Evolutionary conservation across 805 yeast genomes (phyloP).

Genomic region (Suhomyces sp.): DNA sequence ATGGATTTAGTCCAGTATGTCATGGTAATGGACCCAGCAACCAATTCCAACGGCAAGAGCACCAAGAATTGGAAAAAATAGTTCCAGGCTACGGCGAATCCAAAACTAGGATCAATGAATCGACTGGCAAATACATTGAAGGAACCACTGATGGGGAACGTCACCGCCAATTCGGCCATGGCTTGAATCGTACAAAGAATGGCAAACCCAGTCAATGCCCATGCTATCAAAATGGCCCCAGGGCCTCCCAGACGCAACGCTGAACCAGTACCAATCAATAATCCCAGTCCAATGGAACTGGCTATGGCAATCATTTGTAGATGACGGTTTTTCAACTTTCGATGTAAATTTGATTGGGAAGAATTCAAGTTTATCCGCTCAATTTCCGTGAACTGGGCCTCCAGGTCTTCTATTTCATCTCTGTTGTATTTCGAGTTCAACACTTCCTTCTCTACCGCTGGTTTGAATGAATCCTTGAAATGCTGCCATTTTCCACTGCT

Average conservation of each 20-base stretch:
- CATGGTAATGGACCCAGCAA: conserved; percentile 59
- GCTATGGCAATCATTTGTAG: conserved; percentile 70
- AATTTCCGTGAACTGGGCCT: conserved; percentile 33
- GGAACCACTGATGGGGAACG: conserved; percentile 55
- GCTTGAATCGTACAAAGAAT: conserved; percentile 33
- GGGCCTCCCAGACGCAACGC: conserved; percentile 37
- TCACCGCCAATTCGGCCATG: conserved; percentile 53
- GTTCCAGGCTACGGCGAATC: conserved; percentile 54
- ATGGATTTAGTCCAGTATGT: conserved; percentile 52
- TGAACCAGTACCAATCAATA: conserved; percentile 48
- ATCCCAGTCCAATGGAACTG: conserved; percentile 67
- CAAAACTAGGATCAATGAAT: conserved; percentile 55
- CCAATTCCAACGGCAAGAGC: conserved; percentile 57
- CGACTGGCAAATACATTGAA: conserved; percentile 50
- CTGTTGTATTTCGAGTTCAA: conserved; percentile 3
- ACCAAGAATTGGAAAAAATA: conserved; percentile 58
- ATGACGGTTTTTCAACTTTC: conserved; percentile 47
- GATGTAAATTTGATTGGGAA: conserved; percentile 42
- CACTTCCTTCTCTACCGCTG: conserved; percentile 26
- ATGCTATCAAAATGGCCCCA: conserved; percentile 28
- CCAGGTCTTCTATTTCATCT: conserved; percentile 19
- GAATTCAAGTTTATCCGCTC: conserved; percentile 40
- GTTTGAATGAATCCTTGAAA: conserved; percentile 51
- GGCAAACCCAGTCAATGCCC: conserved; percentile 25
- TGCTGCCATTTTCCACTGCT: conserved; percentile 35